These are phyloP conservation scores for Piper longum DNA, from an alignment of 164 flowering plant species.

Conservation along the genomic window DNA sequence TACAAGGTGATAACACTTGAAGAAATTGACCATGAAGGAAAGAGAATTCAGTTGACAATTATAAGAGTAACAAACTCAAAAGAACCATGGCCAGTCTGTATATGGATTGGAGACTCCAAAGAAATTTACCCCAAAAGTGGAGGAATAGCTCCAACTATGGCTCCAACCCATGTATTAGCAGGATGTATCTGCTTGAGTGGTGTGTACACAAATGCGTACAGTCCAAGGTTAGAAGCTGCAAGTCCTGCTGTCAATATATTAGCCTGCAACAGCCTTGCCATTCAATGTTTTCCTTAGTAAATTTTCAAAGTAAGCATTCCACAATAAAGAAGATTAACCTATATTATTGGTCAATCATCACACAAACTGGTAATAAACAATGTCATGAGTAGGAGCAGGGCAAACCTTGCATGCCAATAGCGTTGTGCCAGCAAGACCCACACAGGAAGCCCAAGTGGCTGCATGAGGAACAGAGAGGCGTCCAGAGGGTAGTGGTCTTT, in stretches of 20 bases:
- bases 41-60: background rate
- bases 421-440: conserved; percentile 74
- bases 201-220: conserved; percentile 88
- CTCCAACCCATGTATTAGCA: conserved; percentile 96
- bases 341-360: background rate
- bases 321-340: background rate
- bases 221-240: conserved; percentile 79
- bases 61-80: too few species aligned
- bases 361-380: background rate
- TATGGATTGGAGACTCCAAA: background rate
- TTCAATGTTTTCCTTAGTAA: conserved; percentile 12
- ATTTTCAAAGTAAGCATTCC: background rate
- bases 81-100: too few species aligned
- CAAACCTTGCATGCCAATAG: conserved; percentile 71
- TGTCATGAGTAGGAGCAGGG: background rate
- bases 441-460: conserved; percentile 57
- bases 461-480: conserved; percentile 71
- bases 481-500: conserved; percentile 88
- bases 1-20: too few species aligned
- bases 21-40: background rate
- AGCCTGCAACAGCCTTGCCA: conserved; percentile 83
- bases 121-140: conserved; percentile 81
- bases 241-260: conserved; percentile 86
- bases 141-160: conserved; percentile 96
- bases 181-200: conserved; percentile 96